A percentile compares a stretch with the other conserved stretches of the same genome.
Conservation (phyloP, 371 early-diverging fungal species). For the Zychaea mexicana region DNA sequence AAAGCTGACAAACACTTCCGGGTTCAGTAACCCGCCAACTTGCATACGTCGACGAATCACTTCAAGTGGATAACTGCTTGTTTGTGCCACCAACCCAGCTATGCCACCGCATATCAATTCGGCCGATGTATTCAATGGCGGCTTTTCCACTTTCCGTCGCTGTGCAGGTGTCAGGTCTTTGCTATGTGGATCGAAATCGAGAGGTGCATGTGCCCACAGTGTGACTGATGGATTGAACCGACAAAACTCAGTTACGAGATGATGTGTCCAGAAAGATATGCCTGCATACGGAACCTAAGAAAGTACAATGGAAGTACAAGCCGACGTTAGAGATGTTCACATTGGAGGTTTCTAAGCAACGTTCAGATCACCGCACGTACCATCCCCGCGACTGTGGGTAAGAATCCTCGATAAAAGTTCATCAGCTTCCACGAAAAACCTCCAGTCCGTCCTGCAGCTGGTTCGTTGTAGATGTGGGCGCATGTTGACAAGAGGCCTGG, state of each 20-base stretch:
- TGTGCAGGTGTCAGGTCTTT: constrained; percentile 30
- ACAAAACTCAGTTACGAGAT: constrained; percentile 59
- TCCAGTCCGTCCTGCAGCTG: constrained; percentile 35
- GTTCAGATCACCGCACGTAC: too few relatives aligned
- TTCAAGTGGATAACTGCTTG: constrained; percentile 91
- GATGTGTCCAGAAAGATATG: constrained; percentile 82
- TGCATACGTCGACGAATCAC: constrained; percentile 88
- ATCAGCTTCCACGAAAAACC: constrained; percentile 27
- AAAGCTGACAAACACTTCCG: constrained; percentile 57
- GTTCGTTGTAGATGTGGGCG: constrained; percentile 58
- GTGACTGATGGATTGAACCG: constrained; percentile 43
- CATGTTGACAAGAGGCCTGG: constrained; percentile 39
- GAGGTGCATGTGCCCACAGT: constrained; percentile 29
- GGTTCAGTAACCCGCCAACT: constrained; percentile 71
- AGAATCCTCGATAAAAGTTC: constrained; percentile 94
- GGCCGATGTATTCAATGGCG: constrained; percentile 70
- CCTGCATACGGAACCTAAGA: constrained; percentile 99
- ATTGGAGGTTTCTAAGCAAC: too few relatives aligned
- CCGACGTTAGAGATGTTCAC: too few relatives aligned
- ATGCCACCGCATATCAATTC: constrained; percentile 83
- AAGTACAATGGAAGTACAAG: too few relatives aligned
- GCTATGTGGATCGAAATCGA: constrained; percentile 29
- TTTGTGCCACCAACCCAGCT: constrained; percentile 87
- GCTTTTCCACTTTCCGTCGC: constrained; percentile 21
- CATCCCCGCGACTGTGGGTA: constrained; percentile 89